These are phyloP conservation scores for Cinnamomum micranthum DNA, from an alignment of 164 flowering plant species.

Conservation along the genomic window DNA sequence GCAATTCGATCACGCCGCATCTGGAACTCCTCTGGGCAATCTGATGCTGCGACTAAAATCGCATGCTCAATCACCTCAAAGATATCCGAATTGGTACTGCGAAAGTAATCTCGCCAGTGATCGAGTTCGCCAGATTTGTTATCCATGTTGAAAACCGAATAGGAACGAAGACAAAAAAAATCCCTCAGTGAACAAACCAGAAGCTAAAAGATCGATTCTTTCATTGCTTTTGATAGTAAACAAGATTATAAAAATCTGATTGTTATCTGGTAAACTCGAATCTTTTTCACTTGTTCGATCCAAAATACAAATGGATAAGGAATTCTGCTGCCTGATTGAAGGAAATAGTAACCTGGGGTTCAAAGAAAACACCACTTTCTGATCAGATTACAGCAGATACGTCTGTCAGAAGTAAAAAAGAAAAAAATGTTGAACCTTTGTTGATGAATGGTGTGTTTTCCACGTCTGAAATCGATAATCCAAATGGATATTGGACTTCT, in stretches of 20 bases:
- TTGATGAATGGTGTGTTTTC: no score
- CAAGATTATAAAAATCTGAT: not conserved
- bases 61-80: slow-evolving; percentile 35
- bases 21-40: slow-evolving; percentile 32
- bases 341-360: not conserved
- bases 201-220: not conserved
- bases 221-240: not conserved
- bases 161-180: not conserved
- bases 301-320: not conserved
- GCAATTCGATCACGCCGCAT: slow-evolving; percentile 32
- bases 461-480: no score
- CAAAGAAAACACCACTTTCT: not conserved
- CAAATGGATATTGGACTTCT: no score
- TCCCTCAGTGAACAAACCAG: not conserved
- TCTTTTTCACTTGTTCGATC: not conserved
- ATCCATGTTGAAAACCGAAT: not conserved
- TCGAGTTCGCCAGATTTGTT: slow-evolving; percentile 20
- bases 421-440: not conserved
- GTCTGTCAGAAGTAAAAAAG: not conserved
- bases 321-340: not conserved
- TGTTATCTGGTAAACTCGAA: not conserved
- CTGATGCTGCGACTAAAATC: slow-evolving; percentile 32
- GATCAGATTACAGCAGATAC: not conserved
- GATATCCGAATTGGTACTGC: slow-evolving; percentile 22
- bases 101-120: slow-evolving; percentile 35